Evolutionary conservation across 1,284 basidiomycete genomes (phyloP), one percentile per base, ranked within the genome.

Genomic region (Ustilago loliicola): DNA sequence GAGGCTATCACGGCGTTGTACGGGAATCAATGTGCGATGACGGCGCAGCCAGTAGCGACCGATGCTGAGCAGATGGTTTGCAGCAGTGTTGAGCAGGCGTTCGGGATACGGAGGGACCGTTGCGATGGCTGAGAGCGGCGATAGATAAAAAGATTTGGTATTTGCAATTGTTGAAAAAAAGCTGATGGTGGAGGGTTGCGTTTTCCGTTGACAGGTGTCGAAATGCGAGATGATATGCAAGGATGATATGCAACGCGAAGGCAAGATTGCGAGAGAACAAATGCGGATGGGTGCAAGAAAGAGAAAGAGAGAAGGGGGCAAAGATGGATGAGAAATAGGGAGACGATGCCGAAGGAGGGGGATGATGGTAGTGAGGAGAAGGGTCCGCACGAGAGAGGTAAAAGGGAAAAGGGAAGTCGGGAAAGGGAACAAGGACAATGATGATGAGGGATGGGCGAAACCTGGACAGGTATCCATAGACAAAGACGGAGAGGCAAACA

Each of bases 161-260:
- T 55, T 66, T 55, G 56, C 45, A 52, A 63, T 36, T 62, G n/a
- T 58, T 57, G 38, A 58, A 61, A 50, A 17, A 50, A 29, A 58
- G 71, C 62, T 42, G 48, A 30, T 66, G 72, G 66, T 73, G 70
- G 70, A 72, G 70, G 65, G 63, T 34, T 61, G 38, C n/a, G 36
- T 13, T 63, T 66, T 50, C 68, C 53, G 54, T 30, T 71, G 68
- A 71, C 68, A 71, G 63, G 54, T 66, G 62, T 71, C 63, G 63
- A 61, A 56, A 63, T 65, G 60, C 66, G 40, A 69, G 47, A 30
- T 57, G 63, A 23, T 45, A 54, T 34, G 53, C 30, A 69, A 47
- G 52, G 47, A 50, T 53, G 23, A 50, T 36, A 45, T 59, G 54
- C 62, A 58, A 61, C 60, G 54, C 47, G 50, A 71, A 23, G 42